A percentile compares a stretch with the other conserved stretches of the same genome.
These are phyloP conservation scores for Coemansia sp. DNA, from an alignment of 192 early-diverging fungal species.

Conservation along the genomic window DNA sequence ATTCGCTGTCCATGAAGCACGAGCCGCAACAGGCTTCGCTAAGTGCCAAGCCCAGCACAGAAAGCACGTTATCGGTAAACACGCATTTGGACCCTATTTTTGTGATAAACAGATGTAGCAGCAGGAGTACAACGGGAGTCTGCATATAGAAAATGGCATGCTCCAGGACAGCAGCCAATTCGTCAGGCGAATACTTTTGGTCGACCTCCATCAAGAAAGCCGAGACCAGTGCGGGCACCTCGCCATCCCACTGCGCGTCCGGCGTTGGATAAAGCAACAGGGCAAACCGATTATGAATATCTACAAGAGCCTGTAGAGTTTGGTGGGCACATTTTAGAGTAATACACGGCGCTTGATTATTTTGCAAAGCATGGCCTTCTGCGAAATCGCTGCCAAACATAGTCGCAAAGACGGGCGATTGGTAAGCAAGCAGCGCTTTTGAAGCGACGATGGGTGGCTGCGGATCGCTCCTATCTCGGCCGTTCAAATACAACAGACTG, in stretches of 20 bases:
- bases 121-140: constrained; percentile 9
- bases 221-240: background rate
- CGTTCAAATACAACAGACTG: constrained; percentile 5
- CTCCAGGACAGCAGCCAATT: constrained; percentile 7
- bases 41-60: background rate
- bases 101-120: constrained; percentile 11
- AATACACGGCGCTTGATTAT: background rate
- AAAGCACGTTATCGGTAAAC: background rate
- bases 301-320: constrained; percentile 6
- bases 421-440: constrained; percentile 5
- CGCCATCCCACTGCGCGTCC: constrained; percentile 1
- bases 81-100: background rate
- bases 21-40: background rate
- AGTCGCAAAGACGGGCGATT: constrained; percentile 27
- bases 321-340: constrained; percentile 17
- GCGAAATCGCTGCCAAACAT: constrained; percentile 33
- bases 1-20: background rate
- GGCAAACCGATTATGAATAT: constrained; percentile 11
- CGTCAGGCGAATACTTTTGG: background rate
- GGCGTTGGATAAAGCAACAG: background rate
- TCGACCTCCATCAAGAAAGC: background rate
- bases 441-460: constrained; percentile 8
- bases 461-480: background rate
- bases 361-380: constrained; percentile 9
- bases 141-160: constrained; percentile 26